Evolutionary conservation across 192 early-diverging fungal species (phyloP), one percentile per base, ranked within the genome.

Genomic region (Mortierella claussenii): DNA sequence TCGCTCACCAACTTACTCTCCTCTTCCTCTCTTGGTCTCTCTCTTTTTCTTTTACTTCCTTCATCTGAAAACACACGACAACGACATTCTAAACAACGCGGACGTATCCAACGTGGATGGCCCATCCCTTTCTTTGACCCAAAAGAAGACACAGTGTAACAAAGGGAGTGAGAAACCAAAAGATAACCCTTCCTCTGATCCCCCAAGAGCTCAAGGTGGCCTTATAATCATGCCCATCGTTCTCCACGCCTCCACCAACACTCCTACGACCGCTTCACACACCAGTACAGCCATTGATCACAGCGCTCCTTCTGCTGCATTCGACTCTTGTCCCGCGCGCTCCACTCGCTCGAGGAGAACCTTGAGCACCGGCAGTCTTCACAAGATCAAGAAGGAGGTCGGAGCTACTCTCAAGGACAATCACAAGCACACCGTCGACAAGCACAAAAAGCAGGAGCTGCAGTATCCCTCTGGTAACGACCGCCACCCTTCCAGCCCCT

Each of bases 381-480:
- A 37, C 28, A 44, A n/a, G 13, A 55, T 68, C 55, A 68, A 68
- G 55, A 58, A 58, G 37, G 48, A 48, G 23, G 52, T 36, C 51
- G 52, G 53, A 43, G 21, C 54, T 30, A 37, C 45, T 33, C 13
- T 37, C 13, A 7, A n/a, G 20, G 28, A 24, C 4, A 40, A 42
- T 23, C 33, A 26, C 48, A 5, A 51, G 13, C 20, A 40, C 48
- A 20, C 17, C 30, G 20, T 34, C 46, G 27, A 60, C 27, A 26
- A 4, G 12, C 27, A 34, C 28, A n/a, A 36, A 31, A 27, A 24
- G 40, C 43, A 36, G n/a, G 48, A 52, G 30, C 61, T 34, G 18
- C 42, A 37, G 21, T 8, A 33, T n/a, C 37, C 64, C 53, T 56
- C 54, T 56, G 51, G 62, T 64, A 54, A 64, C 50, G 33, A 59